Conservation (phyloP, 805 yeast species). For the Lipomyces chichibuensis region DNA sequence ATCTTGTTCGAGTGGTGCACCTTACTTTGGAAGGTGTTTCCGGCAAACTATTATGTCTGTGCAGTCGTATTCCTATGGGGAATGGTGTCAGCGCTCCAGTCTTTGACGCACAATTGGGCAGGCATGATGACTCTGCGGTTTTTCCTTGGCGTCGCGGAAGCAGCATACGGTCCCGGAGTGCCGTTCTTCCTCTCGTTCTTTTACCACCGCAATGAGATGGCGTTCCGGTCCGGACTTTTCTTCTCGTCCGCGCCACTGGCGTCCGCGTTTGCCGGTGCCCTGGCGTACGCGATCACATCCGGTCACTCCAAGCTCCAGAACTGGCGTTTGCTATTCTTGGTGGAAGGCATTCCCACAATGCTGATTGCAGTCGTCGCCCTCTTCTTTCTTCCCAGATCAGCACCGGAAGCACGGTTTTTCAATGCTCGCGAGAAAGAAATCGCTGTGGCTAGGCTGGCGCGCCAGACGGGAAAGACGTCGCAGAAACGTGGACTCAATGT, state of each 20-base stretch:
- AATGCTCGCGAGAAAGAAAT: constrained; percentile 26
- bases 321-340: constrained; percentile 52
- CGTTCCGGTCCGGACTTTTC: constrained; percentile 46
- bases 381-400: constrained; percentile 8
- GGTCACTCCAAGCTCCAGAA: constrained; percentile 46
- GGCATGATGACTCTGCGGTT: constrained; percentile 53
- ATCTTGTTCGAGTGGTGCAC: constrained; percentile 54
- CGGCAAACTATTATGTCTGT: constrained; percentile 50
- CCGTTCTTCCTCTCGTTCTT: constrained; percentile 46
- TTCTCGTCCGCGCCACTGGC: constrained; percentile 45
- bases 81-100: constrained; percentile 51
- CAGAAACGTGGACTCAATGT: constrained; percentile 25
- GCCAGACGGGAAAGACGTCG: constrained; percentile 3
- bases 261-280: constrained; percentile 48
- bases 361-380: constrained; percentile 42
- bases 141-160: constrained; percentile 49
- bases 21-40: constrained; percentile 51
- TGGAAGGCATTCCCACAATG: constrained; percentile 48
- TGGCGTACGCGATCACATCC: constrained; percentile 48
- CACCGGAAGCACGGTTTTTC: constrained; percentile 6
- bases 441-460: constrained; percentile 28
- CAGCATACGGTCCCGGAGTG: constrained; percentile 50
- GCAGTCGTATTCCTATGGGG: constrained; percentile 56
- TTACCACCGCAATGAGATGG: constrained; percentile 47
- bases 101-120: constrained; percentile 50